Evolutionary conservation across 441 rosid genomes (phyloP).

Genomic region (Omphalea diandra): DNA sequence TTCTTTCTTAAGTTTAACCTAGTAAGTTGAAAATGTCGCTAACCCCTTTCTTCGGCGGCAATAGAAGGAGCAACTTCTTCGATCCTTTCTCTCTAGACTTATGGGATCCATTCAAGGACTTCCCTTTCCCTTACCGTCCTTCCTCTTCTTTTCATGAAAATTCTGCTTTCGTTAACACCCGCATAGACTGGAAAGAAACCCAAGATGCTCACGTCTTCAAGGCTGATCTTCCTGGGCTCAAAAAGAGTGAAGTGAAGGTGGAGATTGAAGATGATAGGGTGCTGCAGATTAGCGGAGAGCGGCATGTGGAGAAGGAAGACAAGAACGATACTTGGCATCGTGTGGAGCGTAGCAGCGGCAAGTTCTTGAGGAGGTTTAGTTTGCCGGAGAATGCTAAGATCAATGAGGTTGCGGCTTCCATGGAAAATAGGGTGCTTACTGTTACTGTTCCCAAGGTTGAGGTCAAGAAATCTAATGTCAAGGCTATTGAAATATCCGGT

Average conservation of each 20-base stretch:
- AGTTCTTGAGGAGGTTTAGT: conserved; percentile 40
- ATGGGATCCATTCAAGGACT: neutral
- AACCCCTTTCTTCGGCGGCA: neutral
- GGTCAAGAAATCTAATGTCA: conserved; percentile 33
- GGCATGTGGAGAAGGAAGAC: conserved; percentile 44
- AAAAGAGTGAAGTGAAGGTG: conserved; percentile 45
- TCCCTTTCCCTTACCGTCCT: conserved; percentile 5
- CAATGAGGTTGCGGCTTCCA: conserved; percentile 34
- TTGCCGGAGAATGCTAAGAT: conserved; percentile 41
- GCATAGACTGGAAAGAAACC: conserved; percentile 45
- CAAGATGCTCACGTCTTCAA: conserved; percentile 46
- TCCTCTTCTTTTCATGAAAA: neutral
- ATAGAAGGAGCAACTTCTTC: neutral
- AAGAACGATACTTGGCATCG: conserved; percentile 42
- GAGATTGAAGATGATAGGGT: conserved; percentile 42
- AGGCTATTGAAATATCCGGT: conserved; percentile 28
- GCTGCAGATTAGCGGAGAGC: conserved; percentile 44
- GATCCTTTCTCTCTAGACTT: conserved; percentile 4
- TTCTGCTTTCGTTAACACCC: conserved; percentile 28
- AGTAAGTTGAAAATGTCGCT: neutral
- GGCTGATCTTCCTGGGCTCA: conserved; percentile 44
- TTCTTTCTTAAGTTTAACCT: neutral
- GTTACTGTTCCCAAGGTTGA: conserved; percentile 38
- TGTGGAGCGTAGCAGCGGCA: conserved; percentile 42
- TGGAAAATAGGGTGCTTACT: conserved; percentile 43